Conservation (phyloP, 768 basidiomycete species). For the Collybia sordida region DNA sequence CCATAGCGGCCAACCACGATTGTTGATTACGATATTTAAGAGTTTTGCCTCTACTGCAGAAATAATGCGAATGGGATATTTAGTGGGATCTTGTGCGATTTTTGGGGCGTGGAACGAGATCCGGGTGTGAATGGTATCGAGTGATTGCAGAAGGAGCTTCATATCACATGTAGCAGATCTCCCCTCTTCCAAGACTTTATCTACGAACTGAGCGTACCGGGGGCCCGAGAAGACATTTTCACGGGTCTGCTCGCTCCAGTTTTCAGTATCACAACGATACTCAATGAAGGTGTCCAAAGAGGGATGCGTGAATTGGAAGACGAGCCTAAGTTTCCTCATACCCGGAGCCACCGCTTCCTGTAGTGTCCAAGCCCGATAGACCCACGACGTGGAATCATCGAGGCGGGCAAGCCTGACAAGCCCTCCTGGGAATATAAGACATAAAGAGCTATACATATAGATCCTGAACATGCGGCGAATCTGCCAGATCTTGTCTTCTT, state of each 20-base stretch:
- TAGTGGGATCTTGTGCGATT: too few relatives aligned
- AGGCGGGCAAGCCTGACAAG: conserved; percentile 1
- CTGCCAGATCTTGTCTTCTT: conserved; percentile 4
- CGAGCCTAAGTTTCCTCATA: too few relatives aligned
- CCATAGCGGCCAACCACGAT: neutral
- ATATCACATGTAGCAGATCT: neutral
- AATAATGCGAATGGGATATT: too few relatives aligned
- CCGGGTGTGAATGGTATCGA: too few relatives aligned
- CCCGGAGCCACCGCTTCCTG: conserved; percentile 3
- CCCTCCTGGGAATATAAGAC: conserved; percentile 1
- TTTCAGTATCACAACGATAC: neutral
- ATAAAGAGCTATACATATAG: neutral
- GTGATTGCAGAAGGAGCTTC: neutral
- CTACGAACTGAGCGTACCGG: too few relatives aligned
- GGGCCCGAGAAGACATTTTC: too few relatives aligned
- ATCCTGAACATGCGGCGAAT: conserved; percentile 2
- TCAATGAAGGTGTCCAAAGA: neutral
- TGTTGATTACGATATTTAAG: too few relatives aligned
- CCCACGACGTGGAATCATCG: conserved; percentile 1
- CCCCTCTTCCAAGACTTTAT: neutral
- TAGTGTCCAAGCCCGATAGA: conserved; percentile 3
- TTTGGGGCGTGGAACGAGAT: too few relatives aligned
- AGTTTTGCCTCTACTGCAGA: too few relatives aligned
- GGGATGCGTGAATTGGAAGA: too few relatives aligned
- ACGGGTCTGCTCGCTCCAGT: too few relatives aligned